These are phyloP conservation scores for Pseudozyma tsukubaensis DNA, from an alignment of 1,284 basidiomycete species.

Conservation along the genomic window DNA sequence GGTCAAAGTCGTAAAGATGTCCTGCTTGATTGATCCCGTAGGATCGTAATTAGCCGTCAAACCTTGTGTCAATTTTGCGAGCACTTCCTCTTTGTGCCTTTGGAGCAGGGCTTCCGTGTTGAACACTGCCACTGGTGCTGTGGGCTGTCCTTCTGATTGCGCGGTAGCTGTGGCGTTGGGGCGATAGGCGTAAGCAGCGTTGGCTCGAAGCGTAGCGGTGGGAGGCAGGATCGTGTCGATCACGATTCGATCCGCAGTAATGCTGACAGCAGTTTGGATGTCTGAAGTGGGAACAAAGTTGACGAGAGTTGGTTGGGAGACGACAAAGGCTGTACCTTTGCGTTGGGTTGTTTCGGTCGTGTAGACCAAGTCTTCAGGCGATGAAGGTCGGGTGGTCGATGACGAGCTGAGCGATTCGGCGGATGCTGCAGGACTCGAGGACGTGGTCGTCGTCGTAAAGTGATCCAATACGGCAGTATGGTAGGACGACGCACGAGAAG, in stretches of 20 bases:
- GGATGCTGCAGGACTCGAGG: too few species aligned
- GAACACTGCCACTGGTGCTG: not conserved
- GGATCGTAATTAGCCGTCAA: constrained; percentile 34
- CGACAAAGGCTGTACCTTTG: constrained; percentile 25
- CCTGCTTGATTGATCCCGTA: constrained; percentile 21
- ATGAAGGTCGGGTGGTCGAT: constrained; percentile 1
- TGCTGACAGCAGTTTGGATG: constrained; percentile 53
- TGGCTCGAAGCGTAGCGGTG: constrained; percentile 16
- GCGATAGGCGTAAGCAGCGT: not conserved
- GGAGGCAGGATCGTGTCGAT: constrained; percentile 59
- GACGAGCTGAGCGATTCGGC: not conserved
- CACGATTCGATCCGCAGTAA: constrained; percentile 43
- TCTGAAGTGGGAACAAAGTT: constrained; percentile 53
- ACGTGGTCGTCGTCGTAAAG: too few species aligned
- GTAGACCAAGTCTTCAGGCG: constrained; percentile 12
- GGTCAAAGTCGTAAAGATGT: constrained; percentile 28
- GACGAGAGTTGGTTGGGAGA: constrained; percentile 37
- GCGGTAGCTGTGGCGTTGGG: not conserved
- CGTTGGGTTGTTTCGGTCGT: constrained; percentile 2
- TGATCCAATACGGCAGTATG: not conserved
- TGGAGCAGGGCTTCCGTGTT: not conserved
- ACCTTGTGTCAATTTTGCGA: not conserved
- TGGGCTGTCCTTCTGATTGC: too few species aligned
- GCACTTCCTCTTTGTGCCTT: constrained; percentile 22
- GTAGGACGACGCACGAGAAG: constrained; percentile 5